These are phyloP conservation scores for Penicillium mononematosum DNA, from an alignment of 495 filamentous ascomycete species.

Conservation along the genomic window DNA sequence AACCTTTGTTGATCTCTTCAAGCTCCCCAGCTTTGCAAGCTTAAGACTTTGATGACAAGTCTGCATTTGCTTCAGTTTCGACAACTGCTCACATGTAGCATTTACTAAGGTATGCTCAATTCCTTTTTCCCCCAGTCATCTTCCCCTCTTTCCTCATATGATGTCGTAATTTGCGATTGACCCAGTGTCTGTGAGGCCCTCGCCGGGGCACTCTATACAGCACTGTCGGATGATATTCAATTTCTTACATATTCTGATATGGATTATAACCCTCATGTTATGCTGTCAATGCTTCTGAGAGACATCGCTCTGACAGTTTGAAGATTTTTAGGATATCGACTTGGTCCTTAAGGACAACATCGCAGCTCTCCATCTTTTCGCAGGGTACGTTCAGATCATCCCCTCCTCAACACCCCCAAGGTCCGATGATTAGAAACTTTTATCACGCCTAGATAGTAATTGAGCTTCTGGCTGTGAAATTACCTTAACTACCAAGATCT, in stretches of 20 bases:
- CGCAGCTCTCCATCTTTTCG: slow-evolving; percentile 1
- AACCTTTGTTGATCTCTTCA: slow-evolving; percentile 13
- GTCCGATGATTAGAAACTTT: slow-evolving; percentile 70
- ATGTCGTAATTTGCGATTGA: slow-evolving; percentile 99
- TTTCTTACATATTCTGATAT: slow-evolving; percentile 98
- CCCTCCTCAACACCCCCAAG: slow-evolving; percentile 16
- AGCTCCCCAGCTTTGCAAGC: slow-evolving; percentile 7
- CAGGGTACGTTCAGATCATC: slow-evolving; percentile 22
- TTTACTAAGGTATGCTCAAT: slow-evolving; percentile 30
- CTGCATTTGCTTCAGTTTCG: slow-evolving; percentile 4
- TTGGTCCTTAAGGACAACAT: background rate
- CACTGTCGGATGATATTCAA: slow-evolving; percentile 73
- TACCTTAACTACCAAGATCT: slow-evolving; percentile 79
- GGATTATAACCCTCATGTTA: slow-evolving; percentile 13
- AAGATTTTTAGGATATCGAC: slow-evolving; percentile 22
- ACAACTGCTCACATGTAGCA: slow-evolving; percentile 3
- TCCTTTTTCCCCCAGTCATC: background rate
- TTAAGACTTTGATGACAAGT: slow-evolving; percentile 10
- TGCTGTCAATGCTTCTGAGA: slow-evolving; percentile 17
- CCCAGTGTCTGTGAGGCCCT: slow-evolving; percentile 72
- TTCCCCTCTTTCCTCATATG: slow-evolving; percentile 47
- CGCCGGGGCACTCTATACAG: slow-evolving; percentile 81
- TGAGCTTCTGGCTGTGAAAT: slow-evolving; percentile 69
- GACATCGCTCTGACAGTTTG: slow-evolving; percentile 29
- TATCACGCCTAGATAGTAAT: slow-evolving; percentile 82